Conservation (phyloP, 225 moss, liverwort and hornwort genomes). For the Neckera pumila region DNA sequence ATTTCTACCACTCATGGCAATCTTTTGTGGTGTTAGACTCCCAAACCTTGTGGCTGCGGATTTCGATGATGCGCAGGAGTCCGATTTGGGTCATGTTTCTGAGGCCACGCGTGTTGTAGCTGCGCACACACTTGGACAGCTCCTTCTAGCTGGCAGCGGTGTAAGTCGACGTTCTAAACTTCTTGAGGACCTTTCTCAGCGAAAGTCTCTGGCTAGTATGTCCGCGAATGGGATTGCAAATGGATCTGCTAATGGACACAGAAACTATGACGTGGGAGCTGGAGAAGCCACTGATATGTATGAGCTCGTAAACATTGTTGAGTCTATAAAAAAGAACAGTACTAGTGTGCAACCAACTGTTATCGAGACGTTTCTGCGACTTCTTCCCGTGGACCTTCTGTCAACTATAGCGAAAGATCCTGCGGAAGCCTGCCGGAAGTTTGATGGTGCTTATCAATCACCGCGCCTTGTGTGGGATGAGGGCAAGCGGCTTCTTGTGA, state of each 20-base stretch:
- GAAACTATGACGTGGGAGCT: slow-evolving; percentile 50
- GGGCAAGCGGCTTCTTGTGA: slow-evolving; percentile 54
- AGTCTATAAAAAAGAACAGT: slow-evolving; percentile 40
- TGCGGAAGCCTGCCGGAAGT: slow-evolving; percentile 66
- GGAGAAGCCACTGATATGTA: slow-evolving; percentile 97
- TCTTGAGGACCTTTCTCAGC: slow-evolving; percentile 73
- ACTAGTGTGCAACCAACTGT: slow-evolving; percentile 49
- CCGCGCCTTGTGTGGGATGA: slow-evolving; percentile 90
- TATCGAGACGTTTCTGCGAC: slow-evolving; percentile 60
- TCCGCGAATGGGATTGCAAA: slow-evolving; percentile 33
- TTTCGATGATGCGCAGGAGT: not conserved
- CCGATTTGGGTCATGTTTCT: slow-evolving; percentile 12
- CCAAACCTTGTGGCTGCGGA: slow-evolving; percentile 36
- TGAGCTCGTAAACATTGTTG: slow-evolving; percentile 67
- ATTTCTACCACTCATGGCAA: slow-evolving; percentile 73
- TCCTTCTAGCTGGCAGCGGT: slow-evolving; percentile 88
- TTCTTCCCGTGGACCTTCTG: slow-evolving; percentile 80
- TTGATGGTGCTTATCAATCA: slow-evolving; percentile 57
- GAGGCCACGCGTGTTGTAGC: slow-evolving; percentile 55
- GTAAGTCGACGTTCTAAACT: slow-evolving; percentile 94
- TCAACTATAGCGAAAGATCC: slow-evolving; percentile 90
- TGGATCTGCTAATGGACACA: slow-evolving; percentile 72
- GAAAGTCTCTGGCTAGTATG: slow-evolving; percentile 48
- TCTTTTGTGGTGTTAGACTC: slow-evolving; percentile 67
- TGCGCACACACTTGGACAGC: slow-evolving; percentile 88